Evolutionary conservation across 169 alveolate species (phyloP).

Genomic region (Perkinsus marinus): DNA sequence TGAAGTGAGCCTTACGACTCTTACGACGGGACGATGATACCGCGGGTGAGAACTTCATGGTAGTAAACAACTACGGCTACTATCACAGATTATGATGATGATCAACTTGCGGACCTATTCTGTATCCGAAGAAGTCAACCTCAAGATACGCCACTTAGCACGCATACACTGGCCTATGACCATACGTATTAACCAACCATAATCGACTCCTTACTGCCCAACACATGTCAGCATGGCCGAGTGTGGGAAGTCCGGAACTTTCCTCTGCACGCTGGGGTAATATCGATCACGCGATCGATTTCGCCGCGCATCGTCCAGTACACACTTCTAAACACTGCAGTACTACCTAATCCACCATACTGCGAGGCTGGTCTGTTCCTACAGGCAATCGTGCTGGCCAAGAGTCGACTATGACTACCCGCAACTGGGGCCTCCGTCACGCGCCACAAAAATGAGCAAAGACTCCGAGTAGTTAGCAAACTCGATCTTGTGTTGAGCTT

Average conservation of each 20-base stretch:
- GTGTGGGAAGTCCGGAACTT: neutral
- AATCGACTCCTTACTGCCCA: neutral
- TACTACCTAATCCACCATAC: no score
- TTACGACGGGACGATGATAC: slow-evolving; percentile 71
- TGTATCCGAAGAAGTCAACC: neutral
- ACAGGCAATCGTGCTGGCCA: no score
- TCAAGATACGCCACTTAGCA: neutral
- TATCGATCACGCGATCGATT: neutral
- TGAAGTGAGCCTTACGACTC: slow-evolving; percentile 92
- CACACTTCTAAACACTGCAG: no score
- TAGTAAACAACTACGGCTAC: neutral
- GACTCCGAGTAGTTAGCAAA: no score
- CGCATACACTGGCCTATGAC: neutral
- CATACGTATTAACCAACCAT: neutral
- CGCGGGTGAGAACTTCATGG: slow-evolving; percentile 12
- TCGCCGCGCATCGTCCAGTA: neutral
- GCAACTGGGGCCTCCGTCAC: no score
- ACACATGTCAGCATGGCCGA: neutral
- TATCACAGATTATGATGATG: neutral
- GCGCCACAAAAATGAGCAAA: no score
- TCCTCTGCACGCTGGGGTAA: neutral
- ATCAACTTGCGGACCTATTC: neutral
- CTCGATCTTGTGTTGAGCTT: no score
- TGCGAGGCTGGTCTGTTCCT: no score
- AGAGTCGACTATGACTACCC: no score